These are phyloP conservation scores for Gossypium mustelinum DNA, from an alignment of 345 rosid species.

Conservation along the genomic window DNA sequence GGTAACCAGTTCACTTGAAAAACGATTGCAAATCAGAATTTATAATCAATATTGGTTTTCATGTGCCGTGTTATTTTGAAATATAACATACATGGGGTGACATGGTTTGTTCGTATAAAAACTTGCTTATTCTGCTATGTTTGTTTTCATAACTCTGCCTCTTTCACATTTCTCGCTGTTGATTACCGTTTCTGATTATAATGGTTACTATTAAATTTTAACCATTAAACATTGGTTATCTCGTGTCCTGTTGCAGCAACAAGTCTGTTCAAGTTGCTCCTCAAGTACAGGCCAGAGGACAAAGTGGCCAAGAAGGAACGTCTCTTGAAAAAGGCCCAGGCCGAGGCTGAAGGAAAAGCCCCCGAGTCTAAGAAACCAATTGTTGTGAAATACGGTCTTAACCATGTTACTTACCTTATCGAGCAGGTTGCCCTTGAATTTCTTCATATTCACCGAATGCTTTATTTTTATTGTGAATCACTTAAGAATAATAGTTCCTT, in stretches of 20 bases:
- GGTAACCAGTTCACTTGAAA: background rate
- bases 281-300: conserved; percentile 70
- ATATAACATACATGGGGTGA: too few relatives aligned
- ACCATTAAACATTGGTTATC: background rate
- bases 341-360: conserved; percentile 59
- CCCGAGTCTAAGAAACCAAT: conserved; percentile 60
- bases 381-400: conserved; percentile 69
- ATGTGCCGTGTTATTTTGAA: too few relatives aligned
- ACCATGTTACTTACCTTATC: conserved; percentile 69
- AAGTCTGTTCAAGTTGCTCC: conserved; percentile 56
- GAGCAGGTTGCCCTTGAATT: conserved; percentile 44
- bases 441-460: background rate
- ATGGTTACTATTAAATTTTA: background rate
- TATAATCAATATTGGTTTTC: too few relatives aligned
- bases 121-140: background rate
- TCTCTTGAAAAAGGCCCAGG: conserved; percentile 51
- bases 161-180: background rate
- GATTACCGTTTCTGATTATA: background rate
- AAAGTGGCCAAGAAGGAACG: conserved; percentile 60
- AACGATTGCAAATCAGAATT: background rate
- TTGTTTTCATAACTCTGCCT: background rate
- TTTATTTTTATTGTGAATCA: background rate
- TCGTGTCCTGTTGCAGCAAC: conserved; percentile 37
- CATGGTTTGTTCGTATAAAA: too few relatives aligned
- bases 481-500: background rate